Conservation (phyloP, 2,329 filamentous ascomycete species). For the Penicillium verrucosum region DNA sequence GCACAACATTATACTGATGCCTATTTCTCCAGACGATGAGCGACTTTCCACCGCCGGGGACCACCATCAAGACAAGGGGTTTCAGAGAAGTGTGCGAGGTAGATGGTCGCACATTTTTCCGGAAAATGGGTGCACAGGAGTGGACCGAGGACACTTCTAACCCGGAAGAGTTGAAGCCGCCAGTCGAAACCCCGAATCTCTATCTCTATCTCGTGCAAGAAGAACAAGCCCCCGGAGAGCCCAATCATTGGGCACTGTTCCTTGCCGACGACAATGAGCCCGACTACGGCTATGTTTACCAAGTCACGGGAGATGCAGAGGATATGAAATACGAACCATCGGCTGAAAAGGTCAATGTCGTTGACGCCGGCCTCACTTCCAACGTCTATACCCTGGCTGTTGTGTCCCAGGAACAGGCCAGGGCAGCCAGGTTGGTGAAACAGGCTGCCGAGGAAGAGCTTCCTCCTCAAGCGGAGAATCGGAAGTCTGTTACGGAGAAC, state of each 20-base stretch:
- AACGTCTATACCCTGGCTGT: conserved; percentile 19
- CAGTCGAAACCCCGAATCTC: conserved; percentile 1
- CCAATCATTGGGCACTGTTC: conserved; percentile 24
- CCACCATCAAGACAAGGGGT: conserved; percentile 12
- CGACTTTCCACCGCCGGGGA: background rate
- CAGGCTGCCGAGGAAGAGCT: conserved; percentile 18
- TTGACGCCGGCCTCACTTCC: conserved; percentile 4
- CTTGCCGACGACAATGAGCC: conserved; percentile 25
- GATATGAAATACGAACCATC: conserved; percentile 25
- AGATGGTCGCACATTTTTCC: conserved; percentile 16
- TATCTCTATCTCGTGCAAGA: conserved; percentile 24
- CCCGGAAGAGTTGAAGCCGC: background rate
- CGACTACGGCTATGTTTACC: conserved; percentile 19
- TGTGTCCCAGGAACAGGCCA: conserved; percentile 14
- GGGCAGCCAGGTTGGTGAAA: conserved; percentile 15
- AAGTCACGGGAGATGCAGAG: conserved; percentile 28
- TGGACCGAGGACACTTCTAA: conserved; percentile 15
- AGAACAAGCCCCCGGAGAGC: conserved; percentile 19
- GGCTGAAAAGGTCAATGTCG: conserved; percentile 7
- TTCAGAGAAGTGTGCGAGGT: conserved; percentile 21
- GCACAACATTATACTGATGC: background rate
- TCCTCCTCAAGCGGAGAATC: conserved; percentile 19
- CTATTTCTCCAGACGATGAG: background rate
- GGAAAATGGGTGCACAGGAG: conserved; percentile 14
- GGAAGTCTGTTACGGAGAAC: conserved; percentile 22